Evolutionary conservation across 2,329 filamentous ascomycete species (phyloP).

Genomic region (Claviceps quebecensis): DNA sequence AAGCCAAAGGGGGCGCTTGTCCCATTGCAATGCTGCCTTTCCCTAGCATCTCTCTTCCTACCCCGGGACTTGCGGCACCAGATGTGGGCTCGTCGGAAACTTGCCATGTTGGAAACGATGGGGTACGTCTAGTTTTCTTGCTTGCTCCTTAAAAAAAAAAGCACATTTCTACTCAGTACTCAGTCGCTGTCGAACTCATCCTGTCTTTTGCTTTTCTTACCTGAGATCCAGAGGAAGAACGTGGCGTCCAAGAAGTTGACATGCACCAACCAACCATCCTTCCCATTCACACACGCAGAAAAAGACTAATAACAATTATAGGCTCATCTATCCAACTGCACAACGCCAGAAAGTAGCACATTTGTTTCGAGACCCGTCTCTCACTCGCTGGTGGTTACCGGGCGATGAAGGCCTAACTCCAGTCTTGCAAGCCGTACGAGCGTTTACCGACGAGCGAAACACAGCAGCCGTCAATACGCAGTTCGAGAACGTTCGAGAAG

Average conservation of each 20-base stretch:
- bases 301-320: conserved; percentile 20
- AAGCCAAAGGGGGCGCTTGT: conserved; percentile 58
- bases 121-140: conserved; percentile 47
- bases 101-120: conserved; percentile 62
- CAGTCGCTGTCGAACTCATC: too few species aligned
- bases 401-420: conserved; percentile 62
- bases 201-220: too few species aligned
- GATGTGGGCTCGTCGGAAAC: conserved; percentile 67
- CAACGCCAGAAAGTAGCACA: conserved; percentile 65
- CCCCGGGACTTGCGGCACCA: conserved; percentile 58
- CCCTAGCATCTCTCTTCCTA: conserved; percentile 66
- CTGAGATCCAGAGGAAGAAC: too few species aligned
- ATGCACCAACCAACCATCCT: too few species aligned
- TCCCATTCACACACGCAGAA: too few species aligned
- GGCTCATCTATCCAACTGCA: conserved; percentile 68
- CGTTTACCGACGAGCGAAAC: conserved; percentile 68
- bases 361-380: conserved; percentile 56
- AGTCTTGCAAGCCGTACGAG: conserved; percentile 62
- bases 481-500: conserved; percentile 55
- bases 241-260: too few species aligned
- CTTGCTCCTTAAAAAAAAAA: neutral
- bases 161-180: too few species aligned
- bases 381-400: conserved; percentile 80
- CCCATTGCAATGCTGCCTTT: conserved; percentile 60
- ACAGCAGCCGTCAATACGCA: conserved; percentile 41